These are phyloP conservation scores for Globisporangium cystogenes DNA, from an alignment of 352 stramenopile genomes.

Conservation along the genomic window DNA sequence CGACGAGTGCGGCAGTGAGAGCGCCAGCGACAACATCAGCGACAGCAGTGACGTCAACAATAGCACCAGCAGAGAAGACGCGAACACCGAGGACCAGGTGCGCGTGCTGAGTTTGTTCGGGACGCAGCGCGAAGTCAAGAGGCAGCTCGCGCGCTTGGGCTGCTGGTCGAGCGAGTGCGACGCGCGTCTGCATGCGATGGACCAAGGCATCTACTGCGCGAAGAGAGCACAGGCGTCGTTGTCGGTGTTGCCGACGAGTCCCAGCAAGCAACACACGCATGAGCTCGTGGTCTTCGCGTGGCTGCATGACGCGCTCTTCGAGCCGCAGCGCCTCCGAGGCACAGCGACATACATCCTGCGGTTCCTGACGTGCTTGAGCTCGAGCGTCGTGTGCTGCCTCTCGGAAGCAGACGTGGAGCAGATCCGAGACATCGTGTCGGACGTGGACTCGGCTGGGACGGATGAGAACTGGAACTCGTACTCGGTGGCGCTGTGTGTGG, in stretches of 20 bases:
- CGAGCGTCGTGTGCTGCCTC: constrained; percentile 13
- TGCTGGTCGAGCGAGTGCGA: constrained; percentile 46
- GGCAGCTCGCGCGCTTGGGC: constrained; percentile 23
- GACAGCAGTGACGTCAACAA: background rate
- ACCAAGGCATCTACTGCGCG: constrained; percentile 62
- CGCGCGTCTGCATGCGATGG: constrained; percentile 19
- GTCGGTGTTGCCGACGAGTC: no score
- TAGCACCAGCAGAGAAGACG: no score
- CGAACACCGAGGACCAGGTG: constrained; percentile 6
- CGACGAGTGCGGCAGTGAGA: constrained; percentile 1
- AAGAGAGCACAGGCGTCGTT: background rate
- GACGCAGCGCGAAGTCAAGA: constrained; percentile 45
- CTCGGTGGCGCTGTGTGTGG: constrained; percentile 6
- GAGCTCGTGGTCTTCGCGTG: constrained; percentile 55
- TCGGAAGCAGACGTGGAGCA: constrained; percentile 6
- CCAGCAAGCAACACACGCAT: background rate
- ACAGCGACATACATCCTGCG: constrained; percentile 69
- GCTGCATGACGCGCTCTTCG: constrained; percentile 42
- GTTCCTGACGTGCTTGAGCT: constrained; percentile 22
- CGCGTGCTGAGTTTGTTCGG: constrained; percentile 51
- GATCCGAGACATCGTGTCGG: constrained; percentile 4
- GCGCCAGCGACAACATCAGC: background rate
- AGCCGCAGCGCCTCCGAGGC: constrained; percentile 32
- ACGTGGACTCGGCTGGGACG: background rate
- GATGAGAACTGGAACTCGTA: constrained; percentile 12